Conservation (phyloP, 2,329 filamentous ascomycete species). For the Penicillium paneum region DNA sequence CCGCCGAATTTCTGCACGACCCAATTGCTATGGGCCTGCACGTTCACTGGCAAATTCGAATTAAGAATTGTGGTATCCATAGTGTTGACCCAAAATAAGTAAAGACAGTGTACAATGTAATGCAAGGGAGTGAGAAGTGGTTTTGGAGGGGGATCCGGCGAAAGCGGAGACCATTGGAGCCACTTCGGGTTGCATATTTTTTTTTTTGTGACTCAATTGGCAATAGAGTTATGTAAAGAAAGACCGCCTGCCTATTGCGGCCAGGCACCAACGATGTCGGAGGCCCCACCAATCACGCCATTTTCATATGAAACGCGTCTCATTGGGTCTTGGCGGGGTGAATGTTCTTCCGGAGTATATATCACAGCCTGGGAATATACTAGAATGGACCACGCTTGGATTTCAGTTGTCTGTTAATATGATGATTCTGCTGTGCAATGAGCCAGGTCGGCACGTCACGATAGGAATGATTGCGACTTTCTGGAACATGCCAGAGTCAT, state of each 20-base stretch:
- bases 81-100: conserved; percentile 1
- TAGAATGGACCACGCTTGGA: too few relatives aligned
- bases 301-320: background rate
- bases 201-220: conserved; percentile 10
- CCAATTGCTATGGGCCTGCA: conserved; percentile 54
- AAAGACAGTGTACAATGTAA: conserved; percentile 21
- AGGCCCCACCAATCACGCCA: conserved; percentile 22
- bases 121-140: conserved; percentile 7
- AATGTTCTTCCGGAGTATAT: background rate
- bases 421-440: too few relatives aligned
- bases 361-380: too few relatives aligned
- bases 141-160: conserved; percentile 9
- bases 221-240: conserved; percentile 6
- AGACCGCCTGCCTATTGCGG: conserved; percentile 15
- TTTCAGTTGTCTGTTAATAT: too few relatives aligned
- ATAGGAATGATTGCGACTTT: too few relatives aligned
- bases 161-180: conserved; percentile 25
- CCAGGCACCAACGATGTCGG: conserved; percentile 22
- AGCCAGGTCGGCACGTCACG: too few relatives aligned
- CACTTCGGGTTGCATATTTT: conserved; percentile 12
- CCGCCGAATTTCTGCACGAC: conserved; percentile 94
- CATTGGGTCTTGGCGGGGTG: background rate
- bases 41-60: conserved; percentile 10
- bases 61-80: conserved; percentile 3
- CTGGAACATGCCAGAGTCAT: too few relatives aligned